These are phyloP conservation scores for Cairneyella variabilis DNA, from an alignment of 495 filamentous ascomycete species.

Conservation along the genomic window DNA sequence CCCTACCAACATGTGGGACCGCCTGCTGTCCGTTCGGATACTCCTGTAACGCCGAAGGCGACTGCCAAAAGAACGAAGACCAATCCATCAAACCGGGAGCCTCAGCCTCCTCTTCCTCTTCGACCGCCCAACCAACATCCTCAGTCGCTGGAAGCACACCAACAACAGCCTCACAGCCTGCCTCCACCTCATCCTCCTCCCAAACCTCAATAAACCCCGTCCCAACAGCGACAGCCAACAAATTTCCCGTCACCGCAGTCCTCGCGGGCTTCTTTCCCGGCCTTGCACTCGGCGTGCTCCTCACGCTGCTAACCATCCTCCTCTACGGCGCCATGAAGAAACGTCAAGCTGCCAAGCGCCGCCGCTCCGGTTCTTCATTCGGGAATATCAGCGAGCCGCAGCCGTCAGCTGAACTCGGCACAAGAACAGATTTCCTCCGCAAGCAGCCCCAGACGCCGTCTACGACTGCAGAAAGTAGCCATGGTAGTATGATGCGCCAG, in stretches of 20 bases:
- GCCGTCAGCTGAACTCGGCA: constrained; percentile 3
- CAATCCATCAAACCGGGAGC: constrained; percentile 9
- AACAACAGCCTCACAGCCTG: constrained; percentile 30
- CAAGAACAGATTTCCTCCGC: constrained; percentile 26
- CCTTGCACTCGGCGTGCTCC: constrained; percentile 37
- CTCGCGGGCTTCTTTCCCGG: constrained; percentile 64
- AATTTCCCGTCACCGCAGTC: constrained; percentile 51
- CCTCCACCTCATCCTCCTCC: constrained; percentile 29
- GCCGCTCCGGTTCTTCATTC: constrained; percentile 24
- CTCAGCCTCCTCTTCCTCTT: constrained; percentile 29
- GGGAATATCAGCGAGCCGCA: constrained; percentile 27
- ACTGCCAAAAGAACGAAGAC: constrained; percentile 24
- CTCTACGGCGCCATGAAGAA: constrained; percentile 6
- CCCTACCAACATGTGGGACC: constrained; percentile 54
- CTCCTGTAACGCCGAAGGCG: constrained; percentile 49
- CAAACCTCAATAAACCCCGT: constrained; percentile 18
- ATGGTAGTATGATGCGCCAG: background rate
- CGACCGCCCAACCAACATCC: constrained; percentile 31
- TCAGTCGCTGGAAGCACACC: constrained; percentile 28
- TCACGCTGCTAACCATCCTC: constrained; percentile 22
- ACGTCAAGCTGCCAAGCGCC: background rate
- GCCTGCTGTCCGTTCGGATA: constrained; percentile 71
- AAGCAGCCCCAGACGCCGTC: constrained; percentile 18
- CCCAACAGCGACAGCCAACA: constrained; percentile 25
- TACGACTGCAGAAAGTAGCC: constrained; percentile 1